These are phyloP conservation scores for Favolaschia claudopus DNA, from an alignment of 768 basidiomycete genomes.

Conservation along the genomic window DNA sequence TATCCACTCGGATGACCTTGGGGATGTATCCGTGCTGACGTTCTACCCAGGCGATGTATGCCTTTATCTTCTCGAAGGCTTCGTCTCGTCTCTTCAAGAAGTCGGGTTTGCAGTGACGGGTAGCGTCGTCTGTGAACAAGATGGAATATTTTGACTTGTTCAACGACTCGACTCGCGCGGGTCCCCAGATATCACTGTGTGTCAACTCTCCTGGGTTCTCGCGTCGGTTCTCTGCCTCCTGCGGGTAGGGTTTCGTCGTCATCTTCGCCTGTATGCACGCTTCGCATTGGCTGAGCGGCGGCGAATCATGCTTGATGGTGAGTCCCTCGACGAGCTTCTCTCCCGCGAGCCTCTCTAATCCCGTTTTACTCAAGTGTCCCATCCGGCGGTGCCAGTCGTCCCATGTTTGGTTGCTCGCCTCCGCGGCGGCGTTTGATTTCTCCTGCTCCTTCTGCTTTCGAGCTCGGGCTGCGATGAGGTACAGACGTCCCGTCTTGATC, in stretches of 20 bases:
- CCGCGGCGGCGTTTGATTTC: conserved; percentile 1
- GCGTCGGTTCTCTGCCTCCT: conserved; percentile 12
- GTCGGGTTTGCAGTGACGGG: conserved; percentile 3
- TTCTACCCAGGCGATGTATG: conserved; percentile 9
- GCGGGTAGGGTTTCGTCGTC: conserved; percentile 13
- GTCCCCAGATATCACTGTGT: conserved; percentile 15
- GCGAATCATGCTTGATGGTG: conserved; percentile 2
- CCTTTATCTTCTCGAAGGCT: conserved; percentile 11
- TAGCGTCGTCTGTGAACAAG: conserved; percentile 11
- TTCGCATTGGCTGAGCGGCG: conserved; percentile 14
- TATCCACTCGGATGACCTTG: conserved; percentile 33
- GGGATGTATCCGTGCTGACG: conserved; percentile 10
- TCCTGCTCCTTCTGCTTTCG: conserved; percentile 4
- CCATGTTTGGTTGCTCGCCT: conserved; percentile 16
- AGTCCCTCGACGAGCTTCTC: conserved; percentile 14
- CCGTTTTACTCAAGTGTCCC: conserved; percentile 11
- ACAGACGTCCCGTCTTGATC: conserved; percentile 13
- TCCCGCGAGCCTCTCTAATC: conserved; percentile 3
- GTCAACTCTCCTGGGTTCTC: conserved; percentile 17
- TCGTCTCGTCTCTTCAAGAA: conserved; percentile 14
- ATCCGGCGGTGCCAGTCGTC: conserved; percentile 18
- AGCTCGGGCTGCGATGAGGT: conserved; percentile 4
- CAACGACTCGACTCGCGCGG: conserved; percentile 11
- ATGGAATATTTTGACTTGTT: background rate
- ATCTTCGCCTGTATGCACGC: conserved; percentile 20